phyloP scores from a whole-genome alignment of 2,329 filamentous ascomycete genomes.

The Epichloe festucae region DNA sequence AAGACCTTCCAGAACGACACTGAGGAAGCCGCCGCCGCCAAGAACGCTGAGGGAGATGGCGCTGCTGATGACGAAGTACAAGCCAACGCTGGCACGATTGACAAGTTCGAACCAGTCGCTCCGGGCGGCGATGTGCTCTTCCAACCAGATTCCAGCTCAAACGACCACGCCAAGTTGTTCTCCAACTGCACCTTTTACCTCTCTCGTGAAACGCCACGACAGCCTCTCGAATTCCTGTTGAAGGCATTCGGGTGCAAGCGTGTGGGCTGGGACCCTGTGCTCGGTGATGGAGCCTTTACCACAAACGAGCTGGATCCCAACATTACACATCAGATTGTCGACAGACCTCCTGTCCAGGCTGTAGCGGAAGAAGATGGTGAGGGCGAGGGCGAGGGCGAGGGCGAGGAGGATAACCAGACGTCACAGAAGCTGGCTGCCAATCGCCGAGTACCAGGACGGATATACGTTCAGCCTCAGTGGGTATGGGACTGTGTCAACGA shows the following conservation, averaged over 20 bases:
- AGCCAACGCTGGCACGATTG: conserved; percentile 49
- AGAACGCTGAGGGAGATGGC: conserved; percentile 24
- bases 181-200: conserved; percentile 83
- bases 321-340: conserved; percentile 94
- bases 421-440: conserved; percentile 45
- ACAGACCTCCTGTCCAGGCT: conserved; percentile 65
- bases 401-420: conserved; percentile 45
- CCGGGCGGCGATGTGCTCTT: conserved; percentile 75
- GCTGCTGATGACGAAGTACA: conserved; percentile 23
- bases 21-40: conserved; percentile 21
- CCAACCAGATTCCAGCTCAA: conserved; percentile 58
- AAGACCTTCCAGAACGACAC: conserved; percentile 49
- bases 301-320: conserved; percentile 73
- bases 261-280: conserved; percentile 83
- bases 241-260: conserved; percentile 92
- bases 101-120: conserved; percentile 80
- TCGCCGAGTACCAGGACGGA: conserved; percentile 75
- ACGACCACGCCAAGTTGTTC: conserved; percentile 64
- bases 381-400: conserved; percentile 25
- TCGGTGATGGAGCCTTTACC: conserved; percentile 87
- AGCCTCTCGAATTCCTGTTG: conserved; percentile 83
- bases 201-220: conserved; percentile 82
- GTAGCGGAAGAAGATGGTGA: conserved; percentile 35
- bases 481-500: conserved; percentile 96
- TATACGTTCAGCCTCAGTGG: conserved; percentile 95